Base-by-base conservation (phyloP, 306 rosid species). In the Dicorynia guianensis region DNA sequence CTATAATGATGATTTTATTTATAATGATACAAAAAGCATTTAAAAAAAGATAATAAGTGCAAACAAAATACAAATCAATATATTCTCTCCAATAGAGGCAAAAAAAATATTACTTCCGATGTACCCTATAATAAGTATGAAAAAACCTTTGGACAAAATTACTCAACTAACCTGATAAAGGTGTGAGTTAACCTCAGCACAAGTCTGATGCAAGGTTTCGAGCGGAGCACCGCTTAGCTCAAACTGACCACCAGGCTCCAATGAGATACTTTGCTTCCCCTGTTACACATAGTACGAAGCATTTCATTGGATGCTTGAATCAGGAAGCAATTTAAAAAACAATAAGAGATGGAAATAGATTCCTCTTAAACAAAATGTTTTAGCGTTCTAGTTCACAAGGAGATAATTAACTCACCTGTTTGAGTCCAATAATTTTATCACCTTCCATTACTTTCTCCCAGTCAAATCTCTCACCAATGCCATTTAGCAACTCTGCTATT, bases 161-260 rank as follows among this genome's bases (percentile, higher is more conserved):
- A 7, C 39, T 61, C 10, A 70, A 79, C 77, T 66, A 50, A 92
- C 99, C 91, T 96, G 99, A 87, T 89, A 89, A 74, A 96, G 98
- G 85, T 92, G 99, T 1, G 96, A 90, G 77, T 96, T 89, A 79
- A 96, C 96, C 89, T 96, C 98, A 20, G 99, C 98, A 79, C 98
- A 96, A 68, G 99, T 96, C 77, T 92, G 99, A 87, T 96, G 99
- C 88, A 96, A 85, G 19, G 97, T 96, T 83, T 92, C 98, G 79
- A 96, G 87, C 68, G 99, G 99, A 47, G 99, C 99, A 33, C 99
- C 98, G 77, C 99, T 96, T 60, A 96, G 97, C 86, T 96, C 99
- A 90, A 96, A 92, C 80, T 96, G 98, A 83, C 98, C 99, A 10
- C 99, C 99, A 53, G 97, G 99, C 87, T 96, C 99, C 80, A 96